A percentile compares a stretch with the other conserved stretches of the same genome.
Conservation (phyloP, 2,329 filamentous ascomycete genomes). For the Aschersonia sp. region DNA sequence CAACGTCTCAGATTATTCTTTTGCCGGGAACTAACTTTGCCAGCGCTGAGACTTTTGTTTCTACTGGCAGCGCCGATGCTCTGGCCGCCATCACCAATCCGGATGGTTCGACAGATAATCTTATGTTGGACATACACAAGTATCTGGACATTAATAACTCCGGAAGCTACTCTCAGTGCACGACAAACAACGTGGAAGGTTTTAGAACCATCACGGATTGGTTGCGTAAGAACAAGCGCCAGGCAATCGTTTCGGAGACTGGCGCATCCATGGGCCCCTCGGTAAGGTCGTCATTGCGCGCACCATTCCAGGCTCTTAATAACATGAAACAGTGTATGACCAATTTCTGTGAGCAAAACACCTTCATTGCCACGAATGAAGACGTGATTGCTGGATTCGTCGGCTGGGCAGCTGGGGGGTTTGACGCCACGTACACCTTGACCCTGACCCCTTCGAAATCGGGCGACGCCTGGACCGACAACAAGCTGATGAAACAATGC, state of each 20-base stretch:
- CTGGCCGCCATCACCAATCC: constrained; percentile 41
- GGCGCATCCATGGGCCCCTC: constrained; percentile 29
- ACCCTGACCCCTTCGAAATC: constrained; percentile 23
- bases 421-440: constrained; percentile 25
- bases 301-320: background rate
- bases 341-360: constrained; percentile 30
- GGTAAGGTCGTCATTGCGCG: constrained; percentile 12
- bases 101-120: constrained; percentile 37
- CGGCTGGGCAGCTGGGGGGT: constrained; percentile 30
- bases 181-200: constrained; percentile 34
- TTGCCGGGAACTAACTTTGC: constrained; percentile 47
- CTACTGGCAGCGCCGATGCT: constrained; percentile 33
- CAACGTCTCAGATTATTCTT: constrained; percentile 45
- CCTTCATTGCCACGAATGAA: constrained; percentile 28
- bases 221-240: constrained; percentile 29
- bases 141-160: constrained; percentile 45
- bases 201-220: constrained; percentile 32
- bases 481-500: constrained; percentile 26
- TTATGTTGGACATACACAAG: constrained; percentile 47
- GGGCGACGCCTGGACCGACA: constrained; percentile 17
- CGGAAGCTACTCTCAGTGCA: constrained; percentile 36
- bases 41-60: constrained; percentile 31
- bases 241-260: constrained; percentile 37
- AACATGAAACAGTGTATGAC: constrained; percentile 19
- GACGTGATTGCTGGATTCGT: constrained; percentile 33